Evolutionary conservation across 306 rosid species (phyloP).

Genomic region (Nissolia schottii): DNA sequence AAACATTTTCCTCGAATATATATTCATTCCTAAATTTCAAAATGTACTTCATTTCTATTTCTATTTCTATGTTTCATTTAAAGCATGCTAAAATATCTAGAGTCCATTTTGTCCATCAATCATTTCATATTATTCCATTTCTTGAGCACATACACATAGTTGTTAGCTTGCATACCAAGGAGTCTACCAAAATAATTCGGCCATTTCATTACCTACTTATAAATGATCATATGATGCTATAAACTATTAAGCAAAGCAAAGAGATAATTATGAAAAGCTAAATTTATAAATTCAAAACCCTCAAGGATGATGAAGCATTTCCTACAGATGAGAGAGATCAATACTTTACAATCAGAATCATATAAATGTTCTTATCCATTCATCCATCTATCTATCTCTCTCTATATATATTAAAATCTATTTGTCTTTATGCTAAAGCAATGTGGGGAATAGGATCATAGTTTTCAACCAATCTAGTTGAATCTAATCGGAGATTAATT

Average conservation of each 20-base stretch:
- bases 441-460: not conserved
- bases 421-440: not conserved
- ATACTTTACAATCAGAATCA: not conserved
- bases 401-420: too few species aligned
- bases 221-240: too few species aligned
- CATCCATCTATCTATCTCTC: too few species aligned
- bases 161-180: not conserved
- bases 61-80: not conserved
- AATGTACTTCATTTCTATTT: not conserved
- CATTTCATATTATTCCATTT: not conserved
- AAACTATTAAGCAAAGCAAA: not conserved
- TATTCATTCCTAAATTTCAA: too few species aligned
- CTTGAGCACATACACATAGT: not conserved
- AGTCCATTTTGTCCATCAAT: not conserved
- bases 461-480: not conserved
- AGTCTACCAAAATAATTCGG: too few species aligned
- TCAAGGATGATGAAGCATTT: not conserved
- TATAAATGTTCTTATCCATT: not conserved
- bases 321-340: not conserved
- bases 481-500: not conserved
- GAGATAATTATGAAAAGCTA: not conserved
- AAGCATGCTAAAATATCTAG: not conserved
- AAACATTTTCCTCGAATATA: too few species aligned
- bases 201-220: too few species aligned
- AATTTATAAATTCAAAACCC: not conserved